Conservation (phyloP, 305 asterid genomes). For the Solanum hybrid region DNA sequence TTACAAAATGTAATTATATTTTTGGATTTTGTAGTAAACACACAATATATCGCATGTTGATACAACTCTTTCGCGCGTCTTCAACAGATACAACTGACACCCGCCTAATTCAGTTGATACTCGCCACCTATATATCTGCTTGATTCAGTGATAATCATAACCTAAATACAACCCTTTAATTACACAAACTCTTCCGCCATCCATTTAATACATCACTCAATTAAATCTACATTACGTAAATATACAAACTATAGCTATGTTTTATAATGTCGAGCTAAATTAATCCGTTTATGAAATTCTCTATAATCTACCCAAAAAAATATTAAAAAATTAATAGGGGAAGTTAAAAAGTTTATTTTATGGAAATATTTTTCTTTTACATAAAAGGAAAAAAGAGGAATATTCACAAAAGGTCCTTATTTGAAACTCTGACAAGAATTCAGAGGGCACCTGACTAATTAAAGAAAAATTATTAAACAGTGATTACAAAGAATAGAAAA, state of each 20-base stretch:
- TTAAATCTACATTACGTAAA: background rate
- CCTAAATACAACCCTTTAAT: background rate
- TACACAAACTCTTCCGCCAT: background rate
- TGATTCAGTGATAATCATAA: background rate
- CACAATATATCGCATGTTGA: background rate
- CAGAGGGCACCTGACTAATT: background rate
- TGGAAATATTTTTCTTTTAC: background rate
- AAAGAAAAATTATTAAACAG: background rate
- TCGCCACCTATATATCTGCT: background rate
- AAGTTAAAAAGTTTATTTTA: background rate
- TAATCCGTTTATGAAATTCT: background rate
- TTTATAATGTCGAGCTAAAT: background rate
- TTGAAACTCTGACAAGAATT: background rate
- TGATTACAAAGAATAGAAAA: background rate
- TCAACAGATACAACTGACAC: background rate
- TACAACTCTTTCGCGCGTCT: background rate
- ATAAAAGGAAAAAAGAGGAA: background rate
- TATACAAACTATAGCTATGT: background rate
- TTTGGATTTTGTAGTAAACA: background rate
- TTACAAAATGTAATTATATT: background rate
- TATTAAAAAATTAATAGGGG: background rate
- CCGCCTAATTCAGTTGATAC: background rate
- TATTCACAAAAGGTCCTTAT: background rate
- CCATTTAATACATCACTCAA: background rate
- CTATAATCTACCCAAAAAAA: background rate